Evolutionary conservation across 2,329 filamentous ascomycete genomes (phyloP).

Genomic region (Anthostomella pinea): DNA sequence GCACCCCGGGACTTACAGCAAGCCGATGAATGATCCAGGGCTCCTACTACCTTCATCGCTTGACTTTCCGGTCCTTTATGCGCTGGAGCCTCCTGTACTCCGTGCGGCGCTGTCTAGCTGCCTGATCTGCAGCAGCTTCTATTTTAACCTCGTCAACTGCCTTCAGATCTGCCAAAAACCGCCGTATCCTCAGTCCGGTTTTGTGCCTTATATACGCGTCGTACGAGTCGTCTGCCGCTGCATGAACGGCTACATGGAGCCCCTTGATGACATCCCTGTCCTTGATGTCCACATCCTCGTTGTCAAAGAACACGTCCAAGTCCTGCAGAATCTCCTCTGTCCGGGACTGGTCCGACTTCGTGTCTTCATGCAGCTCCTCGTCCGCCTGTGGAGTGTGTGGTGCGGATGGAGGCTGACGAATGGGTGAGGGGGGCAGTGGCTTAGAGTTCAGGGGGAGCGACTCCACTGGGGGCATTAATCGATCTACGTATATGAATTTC

Average conservation of each 20-base stretch:
- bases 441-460: constrained; percentile 11
- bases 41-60: not conserved
- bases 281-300: constrained; percentile 39
- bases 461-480: constrained; percentile 16
- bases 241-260: constrained; percentile 53
- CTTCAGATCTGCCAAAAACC: constrained; percentile 53
- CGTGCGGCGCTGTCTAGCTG: constrained; percentile 11
- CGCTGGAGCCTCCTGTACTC: constrained; percentile 11
- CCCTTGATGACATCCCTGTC: constrained; percentile 54
- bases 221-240: constrained; percentile 53
- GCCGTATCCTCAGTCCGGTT: constrained; percentile 52
- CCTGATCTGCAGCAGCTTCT: constrained; percentile 22
- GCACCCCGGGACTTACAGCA: too few species aligned
- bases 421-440: constrained; percentile 18
- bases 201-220: constrained; percentile 50
- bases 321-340: constrained; percentile 23
- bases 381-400: too few species aligned
- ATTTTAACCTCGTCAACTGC: constrained; percentile 46
- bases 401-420: constrained; percentile 3
- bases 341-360: constrained; percentile 10
- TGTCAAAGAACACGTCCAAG: constrained; percentile 30
- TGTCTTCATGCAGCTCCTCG: constrained; percentile 13
- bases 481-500: constrained; percentile 17
- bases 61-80: constrained; percentile 6
- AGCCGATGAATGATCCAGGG: not conserved